Base-by-base conservation (phyloP, 108 stramenopile genomes). In the Fragilaria crotonensis region DNA sequence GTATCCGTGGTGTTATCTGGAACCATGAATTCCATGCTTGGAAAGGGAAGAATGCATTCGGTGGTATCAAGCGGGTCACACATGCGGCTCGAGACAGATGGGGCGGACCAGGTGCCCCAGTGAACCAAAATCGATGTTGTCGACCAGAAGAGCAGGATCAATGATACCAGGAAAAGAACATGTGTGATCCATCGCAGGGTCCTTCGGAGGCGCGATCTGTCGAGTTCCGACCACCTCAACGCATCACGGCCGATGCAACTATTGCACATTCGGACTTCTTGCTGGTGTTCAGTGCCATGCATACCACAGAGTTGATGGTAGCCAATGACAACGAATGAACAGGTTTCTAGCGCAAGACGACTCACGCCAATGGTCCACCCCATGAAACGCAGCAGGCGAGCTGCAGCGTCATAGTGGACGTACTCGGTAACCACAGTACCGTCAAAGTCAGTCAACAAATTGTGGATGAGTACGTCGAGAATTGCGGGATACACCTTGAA, bases 31-130 rank as follows among this genome's bases (percentile, higher is more conserved):
- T 71, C 72, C 27, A 81, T 81, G 52, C 79, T 80, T 2, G 90
- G 86, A 72, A 82, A 91, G 0, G 90, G 90, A 18, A 91, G 55
- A 11, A 68, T 61, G 54, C 85, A 91, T 60, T 85, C 78, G 2
- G 83, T 84, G 5, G 32, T 48, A 56, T 87, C 89, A 32, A 90
- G 28, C 3, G 73, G 68, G 59, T 90, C 84, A 56, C 89, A 90
- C 19, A 20, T 22, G 1, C 3, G 44, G 17, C 30, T 11, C 50
- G 49, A 2, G n/a, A 25, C 30, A 22, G 58, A 25, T n/a, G 59
- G 51, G n/a, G 30, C 30, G 1, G 25, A 53, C 19, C 36, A 49
- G 5, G 59, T 7, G 0, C 30, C 52, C 41, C 53, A 55, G 59
- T 66, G 46, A 1, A 54, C 60, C 4, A 47, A 18, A 19, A 62